Conservation (phyloP, 805 yeast species). For the Ogataea parapolymorpha region DNA sequence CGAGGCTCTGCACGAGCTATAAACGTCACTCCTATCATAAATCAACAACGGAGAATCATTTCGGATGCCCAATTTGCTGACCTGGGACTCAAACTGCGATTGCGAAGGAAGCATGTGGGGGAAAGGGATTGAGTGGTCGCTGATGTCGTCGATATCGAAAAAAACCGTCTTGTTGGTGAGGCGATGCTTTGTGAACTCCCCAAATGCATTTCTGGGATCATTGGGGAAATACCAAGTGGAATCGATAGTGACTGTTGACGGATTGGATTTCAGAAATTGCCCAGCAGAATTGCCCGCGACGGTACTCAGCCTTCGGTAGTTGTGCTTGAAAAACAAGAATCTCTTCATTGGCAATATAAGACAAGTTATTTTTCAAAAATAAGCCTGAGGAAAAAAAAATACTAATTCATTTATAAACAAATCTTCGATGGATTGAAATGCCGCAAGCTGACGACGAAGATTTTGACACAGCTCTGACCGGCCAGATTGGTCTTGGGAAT, state of each 20-base stretch:
- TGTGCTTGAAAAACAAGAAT: not conserved
- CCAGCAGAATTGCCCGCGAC: constrained; percentile 26
- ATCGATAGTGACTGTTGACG: constrained; percentile 53
- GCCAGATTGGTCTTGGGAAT: constrained; percentile 30
- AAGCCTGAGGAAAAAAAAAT: not conserved
- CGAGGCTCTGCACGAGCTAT: constrained; percentile 86
- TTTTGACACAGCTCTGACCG: constrained; percentile 32
- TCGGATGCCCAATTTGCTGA: constrained; percentile 54
- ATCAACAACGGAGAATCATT: constrained; percentile 63
- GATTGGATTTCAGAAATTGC: constrained; percentile 12
- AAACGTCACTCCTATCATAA: constrained; percentile 82
- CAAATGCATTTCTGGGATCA: constrained; percentile 52
- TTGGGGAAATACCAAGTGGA: constrained; percentile 94
- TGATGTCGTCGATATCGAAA: constrained; percentile 74
- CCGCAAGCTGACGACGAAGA: constrained; percentile 27
- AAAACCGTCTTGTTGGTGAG: constrained; percentile 59
- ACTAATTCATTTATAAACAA: not conserved
- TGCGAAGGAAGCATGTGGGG: constrained; percentile 89
- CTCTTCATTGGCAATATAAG: not conserved
- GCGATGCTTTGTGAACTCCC: constrained; percentile 58
- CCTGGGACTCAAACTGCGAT: constrained; percentile 49
- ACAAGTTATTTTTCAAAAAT: not conserved
- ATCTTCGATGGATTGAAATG: constrained; percentile 6
- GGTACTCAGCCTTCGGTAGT: not conserved
- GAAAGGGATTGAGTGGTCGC: constrained; percentile 55